phyloP scores from a whole-genome alignment of 768 basidiomycete species.

The Rhodocollybia butyracea region DNA sequence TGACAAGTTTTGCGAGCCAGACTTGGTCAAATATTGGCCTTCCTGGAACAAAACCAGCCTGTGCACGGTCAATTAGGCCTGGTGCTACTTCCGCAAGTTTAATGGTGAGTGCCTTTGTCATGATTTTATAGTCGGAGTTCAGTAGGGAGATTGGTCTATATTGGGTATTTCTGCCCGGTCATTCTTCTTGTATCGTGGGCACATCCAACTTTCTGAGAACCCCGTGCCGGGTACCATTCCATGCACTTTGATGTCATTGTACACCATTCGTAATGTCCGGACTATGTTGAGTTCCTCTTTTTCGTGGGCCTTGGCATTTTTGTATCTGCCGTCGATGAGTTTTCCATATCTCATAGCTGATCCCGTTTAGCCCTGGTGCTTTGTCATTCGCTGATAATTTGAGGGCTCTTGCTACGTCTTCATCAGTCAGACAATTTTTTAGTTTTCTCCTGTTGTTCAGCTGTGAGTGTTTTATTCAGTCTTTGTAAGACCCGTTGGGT shows the following conservation, averaged over 20 bases:
- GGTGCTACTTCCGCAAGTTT: slow-evolving; percentile 16
- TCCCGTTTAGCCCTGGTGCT: slow-evolving; percentile 9
- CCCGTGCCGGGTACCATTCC: slow-evolving; percentile 10
- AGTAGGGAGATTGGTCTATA: slow-evolving; percentile 36
- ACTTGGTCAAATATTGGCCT: slow-evolving; percentile 30
- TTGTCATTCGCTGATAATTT: background rate
- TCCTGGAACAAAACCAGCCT: slow-evolving; percentile 36
- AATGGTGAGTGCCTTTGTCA: slow-evolving; percentile 24
- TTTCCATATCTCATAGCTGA: slow-evolving; percentile 12
- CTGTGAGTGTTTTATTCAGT: background rate
- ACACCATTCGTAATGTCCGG: background rate
- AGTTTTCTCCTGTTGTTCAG: background rate
- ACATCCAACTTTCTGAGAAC: slow-evolving; percentile 34
- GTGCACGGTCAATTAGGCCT: slow-evolving; percentile 29
- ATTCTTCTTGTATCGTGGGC: slow-evolving; percentile 41
- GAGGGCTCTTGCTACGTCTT: background rate
- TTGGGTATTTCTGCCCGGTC: slow-evolving; percentile 26
- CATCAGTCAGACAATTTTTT: background rate
- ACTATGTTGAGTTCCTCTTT: slow-evolving; percentile 9
- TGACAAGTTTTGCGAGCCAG: slow-evolving; percentile 21
- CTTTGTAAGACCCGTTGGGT: background rate
- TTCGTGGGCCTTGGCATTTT: background rate
- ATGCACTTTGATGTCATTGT: slow-evolving; percentile 23
- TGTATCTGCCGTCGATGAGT: background rate
- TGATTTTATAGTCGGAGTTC: slow-evolving; percentile 34